Evolutionary conservation across 306 rosid genomes (phyloP).

Genomic region (Castanea mollissima): DNA sequence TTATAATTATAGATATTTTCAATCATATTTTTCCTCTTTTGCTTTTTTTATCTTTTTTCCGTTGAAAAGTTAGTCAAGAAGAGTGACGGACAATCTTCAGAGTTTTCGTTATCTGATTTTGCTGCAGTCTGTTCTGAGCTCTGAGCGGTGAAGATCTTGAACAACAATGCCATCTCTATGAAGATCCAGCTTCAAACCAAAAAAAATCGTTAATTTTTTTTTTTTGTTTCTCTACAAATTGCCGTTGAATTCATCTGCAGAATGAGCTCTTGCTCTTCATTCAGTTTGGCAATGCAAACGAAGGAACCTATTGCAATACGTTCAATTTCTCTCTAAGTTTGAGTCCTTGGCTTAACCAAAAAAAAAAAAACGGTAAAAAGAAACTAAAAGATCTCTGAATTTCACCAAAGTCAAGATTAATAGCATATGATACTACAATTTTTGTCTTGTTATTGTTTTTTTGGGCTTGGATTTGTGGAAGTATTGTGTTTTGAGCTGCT

Average conservation of each 20-base stretch:
- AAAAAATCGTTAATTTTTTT: too few relatives aligned
- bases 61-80: constrained; percentile 47
- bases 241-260: not conserved
- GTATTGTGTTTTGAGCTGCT: not conserved
- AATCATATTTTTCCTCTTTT: not conserved
- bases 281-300: not conserved
- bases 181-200: constrained; percentile 27
- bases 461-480: not conserved
- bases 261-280: not conserved
- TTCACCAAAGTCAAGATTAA: not conserved
- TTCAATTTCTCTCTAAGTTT: not conserved
- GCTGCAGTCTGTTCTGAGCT: constrained; percentile 3
- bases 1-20: not conserved
- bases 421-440: too few relatives aligned
- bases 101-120: constrained; percentile 24
- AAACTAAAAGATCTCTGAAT: not conserved
- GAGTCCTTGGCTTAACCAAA: not conserved
- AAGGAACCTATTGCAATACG: not conserved
- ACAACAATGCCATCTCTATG: constrained; percentile 23
- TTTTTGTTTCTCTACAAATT: not conserved
- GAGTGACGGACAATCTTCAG: constrained; percentile 25
- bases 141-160: constrained; percentile 46
- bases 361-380: not conserved
- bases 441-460: not conserved
- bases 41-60: not conserved